These are phyloP conservation scores for Entomortierella beljakovae DNA, from an alignment of 192 early-diverging fungal species.

Conservation along the genomic window DNA sequence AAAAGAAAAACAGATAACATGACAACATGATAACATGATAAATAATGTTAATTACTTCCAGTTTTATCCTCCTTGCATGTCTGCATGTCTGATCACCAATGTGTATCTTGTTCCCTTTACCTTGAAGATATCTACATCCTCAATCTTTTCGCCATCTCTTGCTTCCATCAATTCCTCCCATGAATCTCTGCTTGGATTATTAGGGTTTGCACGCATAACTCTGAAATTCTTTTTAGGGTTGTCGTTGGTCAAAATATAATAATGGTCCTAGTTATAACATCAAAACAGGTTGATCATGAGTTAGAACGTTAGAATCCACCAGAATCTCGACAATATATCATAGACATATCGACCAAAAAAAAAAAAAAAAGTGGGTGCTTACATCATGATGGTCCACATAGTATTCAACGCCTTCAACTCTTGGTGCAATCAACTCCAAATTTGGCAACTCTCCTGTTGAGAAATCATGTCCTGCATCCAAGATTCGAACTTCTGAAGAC, in stretches of 20 bases:
- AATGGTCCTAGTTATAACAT: constrained; percentile 28
- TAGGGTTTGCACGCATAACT: constrained; percentile 63
- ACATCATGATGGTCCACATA: constrained; percentile 82
- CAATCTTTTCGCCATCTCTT: constrained; percentile 71
- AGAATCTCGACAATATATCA: too few species aligned
- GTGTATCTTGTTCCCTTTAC: constrained; percentile 19
- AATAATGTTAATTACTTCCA: too few species aligned
- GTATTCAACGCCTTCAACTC: constrained; percentile 72
- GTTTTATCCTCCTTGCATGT: too few species aligned
- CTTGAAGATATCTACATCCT: constrained; percentile 82
- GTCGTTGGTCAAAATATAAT: constrained; percentile 68
- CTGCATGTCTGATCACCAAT: too few species aligned
- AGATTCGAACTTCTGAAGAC: constrained; percentile 73
- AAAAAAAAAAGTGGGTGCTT: constrained; percentile 10
- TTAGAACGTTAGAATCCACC: neutral
- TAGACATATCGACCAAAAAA: neutral
- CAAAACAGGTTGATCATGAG: too few species aligned
- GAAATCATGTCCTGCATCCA: constrained; percentile 63
- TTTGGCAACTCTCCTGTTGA: constrained; percentile 35
- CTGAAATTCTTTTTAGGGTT: constrained; percentile 68
- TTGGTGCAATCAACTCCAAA: constrained; percentile 63
- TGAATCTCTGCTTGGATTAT: constrained; percentile 38
- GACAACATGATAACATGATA: constrained; percentile 70
- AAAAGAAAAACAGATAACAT: constrained; percentile 5
- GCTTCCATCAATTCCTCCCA: constrained; percentile 74